These are phyloP conservation scores for Cladosporium phlei DNA, from an alignment of 2,329 filamentous ascomycete species.

Conservation along the genomic window DNA sequence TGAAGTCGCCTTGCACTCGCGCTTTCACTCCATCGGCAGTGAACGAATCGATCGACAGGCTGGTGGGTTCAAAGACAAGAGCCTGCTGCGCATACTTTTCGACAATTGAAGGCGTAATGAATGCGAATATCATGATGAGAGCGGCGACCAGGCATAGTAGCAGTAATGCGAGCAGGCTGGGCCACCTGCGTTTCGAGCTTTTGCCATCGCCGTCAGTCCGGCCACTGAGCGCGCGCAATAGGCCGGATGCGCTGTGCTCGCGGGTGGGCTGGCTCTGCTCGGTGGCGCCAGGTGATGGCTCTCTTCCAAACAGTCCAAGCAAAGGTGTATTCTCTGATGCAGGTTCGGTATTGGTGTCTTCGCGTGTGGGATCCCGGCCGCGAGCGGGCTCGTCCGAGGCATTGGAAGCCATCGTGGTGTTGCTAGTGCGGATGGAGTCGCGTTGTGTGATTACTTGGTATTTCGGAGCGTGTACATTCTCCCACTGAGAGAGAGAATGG, in stretches of 20 bases:
- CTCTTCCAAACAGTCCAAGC: conserved; percentile 33
- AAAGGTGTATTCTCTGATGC: conserved; percentile 39
- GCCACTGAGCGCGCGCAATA: conserved; percentile 29
- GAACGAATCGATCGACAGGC: conserved; percentile 78
- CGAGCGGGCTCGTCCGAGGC: conserved; percentile 10
- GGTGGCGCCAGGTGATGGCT: conserved; percentile 18
- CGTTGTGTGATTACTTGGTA: background rate
- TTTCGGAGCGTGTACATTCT: background rate
- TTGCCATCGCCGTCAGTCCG: conserved; percentile 24
- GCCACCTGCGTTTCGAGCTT: conserved; percentile 58
- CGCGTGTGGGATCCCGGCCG: conserved; percentile 8
- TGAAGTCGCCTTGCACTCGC: conserved; percentile 75
- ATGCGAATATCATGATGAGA: conserved; percentile 69
- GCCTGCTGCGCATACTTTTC: conserved; percentile 84
- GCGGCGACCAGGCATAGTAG: conserved; percentile 60
- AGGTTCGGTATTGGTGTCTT: conserved; percentile 5
- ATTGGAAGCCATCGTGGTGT: conserved; percentile 10
- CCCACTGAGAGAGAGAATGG: background rate
- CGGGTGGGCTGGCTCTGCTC: conserved; percentile 15
- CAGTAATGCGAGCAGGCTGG: conserved; percentile 68
- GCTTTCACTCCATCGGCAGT: conserved; percentile 72
- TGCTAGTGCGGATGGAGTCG: background rate
- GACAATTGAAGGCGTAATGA: conserved; percentile 73
- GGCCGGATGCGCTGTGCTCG: conserved; percentile 28
- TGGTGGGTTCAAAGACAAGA: conserved; percentile 74